phyloP scores from a whole-genome alignment of 202 grass and related monocot species.

The Schoenoplectus triqueter region DNA sequence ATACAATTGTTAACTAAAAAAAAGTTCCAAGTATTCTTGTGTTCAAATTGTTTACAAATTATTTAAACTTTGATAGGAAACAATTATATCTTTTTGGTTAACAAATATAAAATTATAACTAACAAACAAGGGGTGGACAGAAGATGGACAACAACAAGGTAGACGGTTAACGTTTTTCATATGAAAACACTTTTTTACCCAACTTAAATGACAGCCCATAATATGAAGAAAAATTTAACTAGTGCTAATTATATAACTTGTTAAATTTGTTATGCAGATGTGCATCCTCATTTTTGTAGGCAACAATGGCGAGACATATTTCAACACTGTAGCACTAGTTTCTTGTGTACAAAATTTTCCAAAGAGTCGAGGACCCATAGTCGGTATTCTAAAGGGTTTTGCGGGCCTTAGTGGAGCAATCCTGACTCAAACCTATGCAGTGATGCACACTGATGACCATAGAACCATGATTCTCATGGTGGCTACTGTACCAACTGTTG shows the following conservation, averaged over 20 bases:
- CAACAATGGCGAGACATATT: constrained; percentile 88
- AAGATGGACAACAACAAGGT: no score
- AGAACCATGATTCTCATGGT: constrained; percentile 75
- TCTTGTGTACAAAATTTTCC: constrained; percentile 96
- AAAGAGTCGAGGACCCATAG: constrained; percentile 78
- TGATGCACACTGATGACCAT: constrained; percentile 58
- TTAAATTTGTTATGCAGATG: constrained; percentile 54
- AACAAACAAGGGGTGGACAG: no score
- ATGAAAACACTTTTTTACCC: no score
- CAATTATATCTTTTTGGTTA: no score
- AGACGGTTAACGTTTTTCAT: no score
- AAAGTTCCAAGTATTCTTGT: no score
- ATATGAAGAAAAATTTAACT: no score
- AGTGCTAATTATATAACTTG: background rate
- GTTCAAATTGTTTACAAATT: no score
- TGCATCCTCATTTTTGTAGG: constrained; percentile 84
- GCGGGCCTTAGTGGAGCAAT: constrained; percentile 88
- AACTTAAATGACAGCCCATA: no score
- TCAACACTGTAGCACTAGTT: constrained; percentile 84
- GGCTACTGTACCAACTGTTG: constrained; percentile 68
- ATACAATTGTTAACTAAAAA: no score
- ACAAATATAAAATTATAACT: no score
- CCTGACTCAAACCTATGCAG: constrained; percentile 73
- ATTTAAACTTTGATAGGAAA: no score
- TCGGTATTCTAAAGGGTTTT: constrained; percentile 88